A percentile compares a stretch with the other conserved stretches of the same genome.
These are phyloP conservation scores for Geotrichum candidum DNA, from an alignment of 1,139 yeast genomes.

Conservation along the genomic window DNA sequence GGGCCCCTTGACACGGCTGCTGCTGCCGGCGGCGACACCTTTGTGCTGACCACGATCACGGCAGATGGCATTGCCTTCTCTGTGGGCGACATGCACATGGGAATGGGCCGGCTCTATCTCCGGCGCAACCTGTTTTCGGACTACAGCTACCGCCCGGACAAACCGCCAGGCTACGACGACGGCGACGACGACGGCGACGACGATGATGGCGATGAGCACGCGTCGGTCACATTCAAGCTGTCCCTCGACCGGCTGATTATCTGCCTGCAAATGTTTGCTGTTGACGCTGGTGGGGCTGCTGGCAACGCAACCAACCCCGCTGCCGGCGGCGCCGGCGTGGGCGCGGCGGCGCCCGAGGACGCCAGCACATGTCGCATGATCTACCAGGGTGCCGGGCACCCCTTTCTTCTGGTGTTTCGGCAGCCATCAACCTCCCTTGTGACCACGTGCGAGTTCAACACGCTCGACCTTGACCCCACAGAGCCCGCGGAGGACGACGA, in stretches of 20 bases:
- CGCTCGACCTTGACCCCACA: slow-evolving; percentile 36
- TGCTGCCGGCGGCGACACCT: neutral
- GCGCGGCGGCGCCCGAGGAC: neutral
- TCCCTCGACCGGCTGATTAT: slow-evolving; percentile 26
- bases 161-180: slow-evolving; percentile 20
- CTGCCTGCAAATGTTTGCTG: slow-evolving; percentile 29
- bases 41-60: slow-evolving; percentile 24
- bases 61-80: slow-evolving; percentile 29
- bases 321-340: neutral
- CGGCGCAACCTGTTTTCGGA: slow-evolving; percentile 23
- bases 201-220: slow-evolving; percentile 11
- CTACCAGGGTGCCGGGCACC: slow-evolving; percentile 54
- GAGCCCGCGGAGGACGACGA: slow-evolving; percentile 10
- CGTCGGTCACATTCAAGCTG: slow-evolving; percentile 21
- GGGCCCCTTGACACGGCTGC: neutral
- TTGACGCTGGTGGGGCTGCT: neutral
- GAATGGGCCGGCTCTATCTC: slow-evolving; percentile 29
- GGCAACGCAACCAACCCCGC: neutral
- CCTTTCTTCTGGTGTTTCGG: slow-evolving; percentile 65
- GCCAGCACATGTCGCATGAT: slow-evolving; percentile 32
- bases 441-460: slow-evolving; percentile 65
- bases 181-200: slow-evolving; percentile 22
- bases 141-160: neutral
- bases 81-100: slow-evolving; percentile 28
- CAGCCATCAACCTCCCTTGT: slow-evolving; percentile 50